Evolutionary conservation across 2,329 filamentous ascomycete genomes (phyloP), one percentile per base, ranked within the genome.

Genomic region (Trichophyton verrucosum): DNA sequence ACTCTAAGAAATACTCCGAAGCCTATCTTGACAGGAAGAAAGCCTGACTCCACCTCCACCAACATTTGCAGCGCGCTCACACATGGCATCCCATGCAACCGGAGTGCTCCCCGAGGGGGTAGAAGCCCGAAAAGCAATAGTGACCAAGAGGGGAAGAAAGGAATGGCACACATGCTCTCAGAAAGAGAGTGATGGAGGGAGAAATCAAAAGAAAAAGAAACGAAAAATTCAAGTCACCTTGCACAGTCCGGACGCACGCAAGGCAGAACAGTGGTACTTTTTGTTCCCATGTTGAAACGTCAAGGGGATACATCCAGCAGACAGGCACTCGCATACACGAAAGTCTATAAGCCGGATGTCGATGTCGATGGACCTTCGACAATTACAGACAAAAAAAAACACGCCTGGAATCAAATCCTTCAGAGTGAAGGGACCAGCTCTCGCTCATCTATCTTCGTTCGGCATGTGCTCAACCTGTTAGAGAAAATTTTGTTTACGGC

Each of bases 1-100:
- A 53, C 49, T 53, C 49, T 53, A 53, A 53, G 49, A 53, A 53
- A 53, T 53, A 33, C 40, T 33, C 49, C 49, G 49, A 53, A 53
- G 49, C 49, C 49, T 53, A 53, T 53, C 49, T 53, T 33, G 49
- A 53, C 44, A 47, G 44, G 44, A 44, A n/a, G 40, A 33, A 53
- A 27, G 49, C 49, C 49, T 33, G 49, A 53, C 49, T 53, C 49
- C 49, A 53, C 49, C 22, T 30, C 49, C 22, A 53, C 49, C 49
- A 53, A 53, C 49, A 53, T 53, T 44, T 53, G 22, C 22, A 53
- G 46, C 49, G 27, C 49, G 13, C 22, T 53, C 49, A 53, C 49
- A 53, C 49, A 53, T 53, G 49, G 49, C 49, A 53, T 53, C 27
- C 49, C 24, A 53, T 53, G 49, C 49, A 53, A 53, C 49, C 49